Evolutionary conservation across 768 basidiomycete species (phyloP).

Genomic region (Coprinopsis sp.): DNA sequence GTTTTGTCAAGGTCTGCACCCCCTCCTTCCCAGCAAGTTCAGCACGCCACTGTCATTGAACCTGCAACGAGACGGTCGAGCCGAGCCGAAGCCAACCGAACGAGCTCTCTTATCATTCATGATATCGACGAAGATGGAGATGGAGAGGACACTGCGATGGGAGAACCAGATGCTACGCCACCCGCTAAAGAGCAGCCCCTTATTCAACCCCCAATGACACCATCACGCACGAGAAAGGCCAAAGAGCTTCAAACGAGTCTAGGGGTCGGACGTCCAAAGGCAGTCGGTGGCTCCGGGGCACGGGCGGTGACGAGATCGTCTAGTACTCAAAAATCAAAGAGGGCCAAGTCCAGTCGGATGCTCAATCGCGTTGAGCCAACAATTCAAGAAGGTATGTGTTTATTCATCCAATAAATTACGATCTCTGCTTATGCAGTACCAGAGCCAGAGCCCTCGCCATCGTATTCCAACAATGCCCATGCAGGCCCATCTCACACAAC

Average conservation of each 20-base stretch:
- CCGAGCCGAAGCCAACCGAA: constrained; percentile 36
- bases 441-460: constrained; percentile 26
- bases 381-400: constrained; percentile 52
- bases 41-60: constrained; percentile 28
- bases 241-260: constrained; percentile 66
- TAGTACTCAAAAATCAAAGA: constrained; percentile 45
- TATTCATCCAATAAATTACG: not conserved
- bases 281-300: constrained; percentile 63
- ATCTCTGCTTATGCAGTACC: constrained; percentile 5
- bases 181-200: constrained; percentile 16
- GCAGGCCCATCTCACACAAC: no score
- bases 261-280: constrained; percentile 66
- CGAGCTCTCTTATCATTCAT: constrained; percentile 45
- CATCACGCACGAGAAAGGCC: constrained; percentile 57
- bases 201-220: constrained; percentile 20
- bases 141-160: constrained; percentile 25
- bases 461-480: no score
- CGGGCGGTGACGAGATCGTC: constrained; percentile 59
- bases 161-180: constrained; percentile 18
- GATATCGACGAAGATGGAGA: constrained; percentile 45
- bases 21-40: constrained; percentile 30
- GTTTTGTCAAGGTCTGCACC: constrained; percentile 19
- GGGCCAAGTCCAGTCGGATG: constrained; percentile 46
- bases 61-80: constrained; percentile 32
- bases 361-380: constrained; percentile 49